Evolutionary conservation across 306 rosid species (phyloP).

Genomic region (Gleditsia sinensis): DNA sequence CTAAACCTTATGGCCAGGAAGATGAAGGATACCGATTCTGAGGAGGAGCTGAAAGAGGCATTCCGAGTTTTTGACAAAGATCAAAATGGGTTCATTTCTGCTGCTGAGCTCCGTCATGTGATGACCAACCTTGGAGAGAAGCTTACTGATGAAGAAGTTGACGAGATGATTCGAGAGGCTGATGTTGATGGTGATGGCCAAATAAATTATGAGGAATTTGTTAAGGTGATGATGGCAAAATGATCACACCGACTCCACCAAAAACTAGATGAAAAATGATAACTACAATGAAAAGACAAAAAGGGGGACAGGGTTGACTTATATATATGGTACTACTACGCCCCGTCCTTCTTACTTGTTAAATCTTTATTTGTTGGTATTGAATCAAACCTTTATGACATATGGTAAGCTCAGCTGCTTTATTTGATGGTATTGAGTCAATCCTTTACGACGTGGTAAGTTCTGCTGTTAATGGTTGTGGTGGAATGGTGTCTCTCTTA

Average conservation of each 20-base stretch:
- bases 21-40: slow-evolving; percentile 80
- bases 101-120: slow-evolving; percentile 89
- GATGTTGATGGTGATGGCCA: slow-evolving; percentile 90
- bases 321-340: slow-evolving; percentile 24
- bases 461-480: slow-evolving; percentile 16
- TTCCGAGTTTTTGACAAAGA: slow-evolving; percentile 89
- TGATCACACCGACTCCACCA: slow-evolving; percentile 25
- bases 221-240: slow-evolving; percentile 91
- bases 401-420: too few relatives aligned
- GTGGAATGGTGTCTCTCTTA: slow-evolving; percentile 33
- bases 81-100: slow-evolving; percentile 87
- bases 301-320: slow-evolving; percentile 31
- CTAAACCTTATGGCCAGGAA: slow-evolving; percentile 64
- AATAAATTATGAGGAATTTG: slow-evolving; percentile 84
- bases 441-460: slow-evolving; percentile 29
- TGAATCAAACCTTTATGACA: slow-evolving; percentile 28
- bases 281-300: neutral
- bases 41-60: slow-evolving; percentile 89
- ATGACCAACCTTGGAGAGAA: slow-evolving; percentile 93
- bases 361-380: slow-evolving; percentile 40
- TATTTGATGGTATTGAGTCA: slow-evolving; percentile 38
- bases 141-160: slow-evolving; percentile 84
- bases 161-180: slow-evolving; percentile 86
- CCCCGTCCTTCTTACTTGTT: slow-evolving; percentile 19
- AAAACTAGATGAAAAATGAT: slow-evolving; percentile 26